Base-by-base conservation (phyloP, 2,329 filamentous ascomycete genomes). In the Apiospora sp. region DNA sequence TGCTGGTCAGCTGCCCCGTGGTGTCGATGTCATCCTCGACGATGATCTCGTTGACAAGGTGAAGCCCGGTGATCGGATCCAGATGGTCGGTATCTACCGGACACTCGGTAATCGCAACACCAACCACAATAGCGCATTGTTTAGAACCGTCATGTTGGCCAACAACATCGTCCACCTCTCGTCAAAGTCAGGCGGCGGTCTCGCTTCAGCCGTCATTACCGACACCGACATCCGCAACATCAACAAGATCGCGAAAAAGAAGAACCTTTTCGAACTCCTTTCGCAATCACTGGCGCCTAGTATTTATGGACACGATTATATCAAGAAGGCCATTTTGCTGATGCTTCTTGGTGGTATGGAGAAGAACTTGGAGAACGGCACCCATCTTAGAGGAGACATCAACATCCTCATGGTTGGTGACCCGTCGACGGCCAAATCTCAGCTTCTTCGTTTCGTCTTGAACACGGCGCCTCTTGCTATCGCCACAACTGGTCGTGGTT, bases 351-450 rank as follows among this genome's bases (percentile, higher is more conserved):
- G 96, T 79, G 96, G 96, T 73, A 95, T 97, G 89, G 96, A 99
- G 86, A 99, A 99, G 88, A 99, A 99, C 79, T 84, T 99, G 72
- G 96, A 98, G 75, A 99, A 99, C 78, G 96, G 96, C 73, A 98
- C 96, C 1, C 96, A 99, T 89, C 85, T 99, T 81, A 93, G 96
- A 88, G 96, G 96, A 86, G 96, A 99, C 80, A 98, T 99, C 85
- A 99, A 99, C 82, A 98, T 99, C 76, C 88, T 99, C 69, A 98
- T 99, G 96, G 96, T 99, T 61, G 96, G 96, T 84, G 96, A 99
- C 82, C 96, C 96, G 3, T 99, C 96, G 0, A 99, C 96, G 0
- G 96, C 96, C 73, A 99, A 99, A 82, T 99, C 96, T n/a, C 96
- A 99, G 81, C 89, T 99, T 71, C 88, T 99, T 58, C 94, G 96